phyloP scores from a whole-genome alignment of 2,329 filamentous ascomycete species.

The Apiospora koreana region DNA sequence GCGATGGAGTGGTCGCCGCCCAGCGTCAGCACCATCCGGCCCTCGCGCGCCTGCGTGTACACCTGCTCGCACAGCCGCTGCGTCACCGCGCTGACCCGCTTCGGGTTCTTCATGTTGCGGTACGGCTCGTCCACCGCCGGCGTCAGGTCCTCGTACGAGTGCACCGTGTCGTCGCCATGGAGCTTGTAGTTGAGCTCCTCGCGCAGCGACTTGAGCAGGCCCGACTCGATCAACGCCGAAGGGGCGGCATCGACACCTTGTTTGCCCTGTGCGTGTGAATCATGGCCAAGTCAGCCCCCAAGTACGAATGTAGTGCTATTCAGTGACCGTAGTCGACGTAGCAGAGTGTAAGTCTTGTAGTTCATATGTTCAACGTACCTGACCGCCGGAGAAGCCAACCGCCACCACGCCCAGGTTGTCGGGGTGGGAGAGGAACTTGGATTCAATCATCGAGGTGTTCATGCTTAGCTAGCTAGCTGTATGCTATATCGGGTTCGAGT shows the following conservation, averaged over 20 bases:
- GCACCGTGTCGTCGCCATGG: constrained; percentile 79
- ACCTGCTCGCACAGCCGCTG: constrained; percentile 78
- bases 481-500: neutral
- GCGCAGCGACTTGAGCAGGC: constrained; percentile 79
- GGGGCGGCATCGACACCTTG: constrained; percentile 89
- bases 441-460: constrained; percentile 55
- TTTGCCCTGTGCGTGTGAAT: constrained; percentile 64
- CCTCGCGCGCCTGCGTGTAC: constrained; percentile 80
- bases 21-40: constrained; percentile 87
- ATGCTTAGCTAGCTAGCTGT: constrained; percentile 31
- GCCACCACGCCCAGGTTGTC: constrained; percentile 88
- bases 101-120: constrained; percentile 93
- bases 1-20: constrained; percentile 97
- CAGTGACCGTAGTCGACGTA: too few relatives aligned
- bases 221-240: constrained; percentile 82
- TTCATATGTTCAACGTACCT: constrained; percentile 60
- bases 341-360: neutral
- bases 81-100: constrained; percentile 83
- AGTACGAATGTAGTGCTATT: neutral
- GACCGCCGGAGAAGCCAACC: constrained; percentile 94
- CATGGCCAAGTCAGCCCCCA: neutral
- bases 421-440: constrained; percentile 77
- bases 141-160: constrained; percentile 76
- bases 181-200: constrained; percentile 88
- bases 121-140: constrained; percentile 74